Conservation (phyloP, 768 basidiomycete species). For the Boletus speciosus region DNA sequence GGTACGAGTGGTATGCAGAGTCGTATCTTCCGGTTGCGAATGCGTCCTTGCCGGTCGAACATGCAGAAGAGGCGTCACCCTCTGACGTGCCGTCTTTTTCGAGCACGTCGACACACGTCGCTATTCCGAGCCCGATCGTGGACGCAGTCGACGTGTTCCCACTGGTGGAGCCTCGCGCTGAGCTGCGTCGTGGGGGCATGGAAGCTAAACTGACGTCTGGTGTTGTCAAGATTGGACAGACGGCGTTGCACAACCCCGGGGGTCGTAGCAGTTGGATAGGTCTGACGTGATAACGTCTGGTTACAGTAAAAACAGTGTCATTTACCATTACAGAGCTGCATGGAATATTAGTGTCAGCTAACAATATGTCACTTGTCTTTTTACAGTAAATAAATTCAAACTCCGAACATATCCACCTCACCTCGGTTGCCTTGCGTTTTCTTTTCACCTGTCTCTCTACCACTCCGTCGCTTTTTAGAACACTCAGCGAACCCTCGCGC, state of each 20-base stretch:
- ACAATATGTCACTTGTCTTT: no score
- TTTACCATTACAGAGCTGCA: no score
- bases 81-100: slow-evolving; percentile 22
- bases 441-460: background rate
- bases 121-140: slow-evolving; percentile 64
- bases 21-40: slow-evolving; percentile 72
- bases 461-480: background rate
- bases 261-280: slow-evolving; percentile 95
- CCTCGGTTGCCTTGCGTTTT: background rate
- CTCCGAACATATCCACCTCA: slow-evolving; percentile 22
- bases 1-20: slow-evolving; percentile 99
- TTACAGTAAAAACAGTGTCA: background rate
- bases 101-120: slow-evolving; percentile 28
- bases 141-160: slow-evolving; percentile 56
- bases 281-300: slow-evolving; percentile 29
- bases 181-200: slow-evolving; percentile 5
- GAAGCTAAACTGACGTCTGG: slow-evolving; percentile 32
- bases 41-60: slow-evolving; percentile 22
- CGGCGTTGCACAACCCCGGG: slow-evolving; percentile 84
- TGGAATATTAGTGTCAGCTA: no score
- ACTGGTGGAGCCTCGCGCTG: slow-evolving; percentile 8
- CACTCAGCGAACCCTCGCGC: slow-evolving; percentile 13
- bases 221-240: slow-evolving; percentile 90
- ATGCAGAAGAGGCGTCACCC: slow-evolving; percentile 12
- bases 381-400: slow-evolving; percentile 19